phyloP scores from a whole-genome alignment of 106 monocot species.

The Dendrobium nobile region DNA sequence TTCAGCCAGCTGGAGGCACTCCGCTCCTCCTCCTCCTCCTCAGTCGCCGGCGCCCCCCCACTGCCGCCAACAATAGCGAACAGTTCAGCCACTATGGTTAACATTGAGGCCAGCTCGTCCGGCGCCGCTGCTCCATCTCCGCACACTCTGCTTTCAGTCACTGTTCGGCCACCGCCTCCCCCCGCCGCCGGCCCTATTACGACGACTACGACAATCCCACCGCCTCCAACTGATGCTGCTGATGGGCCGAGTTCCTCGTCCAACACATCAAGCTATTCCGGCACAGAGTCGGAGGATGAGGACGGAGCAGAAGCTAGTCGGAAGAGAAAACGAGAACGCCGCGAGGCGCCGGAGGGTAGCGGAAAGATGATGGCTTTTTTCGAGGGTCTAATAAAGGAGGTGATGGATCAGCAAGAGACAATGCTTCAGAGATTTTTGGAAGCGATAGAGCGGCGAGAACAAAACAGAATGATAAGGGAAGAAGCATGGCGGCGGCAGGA shows the following conservation, averaged over 20 bases:
- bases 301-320: slow-evolving; percentile 5
- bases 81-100: too few relatives aligned
- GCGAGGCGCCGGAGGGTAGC: slow-evolving; percentile 5
- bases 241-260: slow-evolving; percentile 33
- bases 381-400: slow-evolving; percentile 59
- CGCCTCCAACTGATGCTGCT: not conserved
- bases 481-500: slow-evolving; percentile 87
- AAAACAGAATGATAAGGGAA: slow-evolving; percentile 58
- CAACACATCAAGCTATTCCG: slow-evolving; percentile 20
- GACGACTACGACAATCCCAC: not conserved
- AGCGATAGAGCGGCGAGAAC: slow-evolving; percentile 62
- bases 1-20: slow-evolving; percentile 84
- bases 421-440: slow-evolving; percentile 76
- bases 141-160: not conserved
- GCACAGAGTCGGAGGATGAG: slow-evolving; percentile 31
- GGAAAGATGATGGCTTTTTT: slow-evolving; percentile 56
- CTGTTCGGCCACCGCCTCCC: not conserved
- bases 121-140: too few relatives aligned
- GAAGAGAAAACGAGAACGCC: slow-evolving; percentile 16
- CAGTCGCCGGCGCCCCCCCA: not conserved
- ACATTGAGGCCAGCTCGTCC: too few relatives aligned
- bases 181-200: not conserved
- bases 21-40: slow-evolving; percentile 8
- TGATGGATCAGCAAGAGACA: slow-evolving; percentile 69
- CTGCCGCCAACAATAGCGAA: too few relatives aligned